Base-by-base conservation (phyloP, 164 flowering plant species). In the Vitis labrusca region DNA sequence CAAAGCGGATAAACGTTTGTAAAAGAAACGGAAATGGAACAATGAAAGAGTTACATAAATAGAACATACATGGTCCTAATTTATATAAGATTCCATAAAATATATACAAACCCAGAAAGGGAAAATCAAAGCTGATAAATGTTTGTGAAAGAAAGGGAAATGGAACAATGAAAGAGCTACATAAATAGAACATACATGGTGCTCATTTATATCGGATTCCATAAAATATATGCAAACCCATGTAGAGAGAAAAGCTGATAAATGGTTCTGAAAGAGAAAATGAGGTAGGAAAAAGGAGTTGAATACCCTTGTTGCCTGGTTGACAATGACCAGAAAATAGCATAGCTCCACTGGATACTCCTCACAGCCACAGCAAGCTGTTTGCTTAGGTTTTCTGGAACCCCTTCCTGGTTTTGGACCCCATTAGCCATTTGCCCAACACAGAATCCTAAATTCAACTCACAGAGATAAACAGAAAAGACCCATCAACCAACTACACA, bases 261-360 rank as follows among this genome's bases (percentile, higher is more conserved):
- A 49, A 49, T 8, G 27, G 9, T 16, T 17, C 27, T 55, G 15
- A 37, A 53, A 16, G 14, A 23, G 37, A 10, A 17, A 29, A 60
- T 14, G 12, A 11, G 56, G 58, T 13, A 23, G 51, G 44, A 44
- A 50, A 27, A 27, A 30, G 48, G 16, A 59, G 23, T 17, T 5
- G 32, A 7, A 2, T 86, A 91, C 98, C 95, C 95, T 67, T 80
- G 86, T 70, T 91, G 85, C 50, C 64, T 76, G 27, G 85, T 57
- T 37, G 98, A 85, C 49, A 73, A 67, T 37, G 91, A 82, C 98
- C 98, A 94, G 80, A 94, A 91, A 75, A 94, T 86, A 44, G 93
- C 97, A 82, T 94, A 94, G 82, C 94, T 94, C 98, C 98, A 94
- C 32, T 91, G 91, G 44, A 92, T 78, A 76, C 89, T 87, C 72